Evolutionary conservation across 2,329 filamentous ascomycete genomes (phyloP), one percentile per base, ranked within the genome.

Genomic region (Colletotrichum agaves): DNA sequence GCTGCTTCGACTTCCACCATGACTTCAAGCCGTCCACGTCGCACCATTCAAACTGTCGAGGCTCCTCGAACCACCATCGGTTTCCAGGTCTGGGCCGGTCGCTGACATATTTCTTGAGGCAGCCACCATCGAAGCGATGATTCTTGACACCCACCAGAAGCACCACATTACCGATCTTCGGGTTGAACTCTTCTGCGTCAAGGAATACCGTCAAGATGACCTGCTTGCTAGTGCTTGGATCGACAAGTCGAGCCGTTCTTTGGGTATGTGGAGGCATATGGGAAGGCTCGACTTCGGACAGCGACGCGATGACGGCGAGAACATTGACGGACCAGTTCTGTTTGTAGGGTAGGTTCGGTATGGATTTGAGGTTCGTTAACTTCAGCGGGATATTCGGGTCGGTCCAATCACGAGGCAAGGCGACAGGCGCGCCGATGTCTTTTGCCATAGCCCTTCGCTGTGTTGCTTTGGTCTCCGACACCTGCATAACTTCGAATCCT

Each of bases 291-390:
- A 87, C 75, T 0, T 76, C 78, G 0, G 83, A 84, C 3, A 88
- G 75, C 1, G 81, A 80, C 0, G 78, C 75, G 3, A 88, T 68
- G n/a, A 88, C 78, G 61, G 80, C 84, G 3, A 88, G 80, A 6
- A 87, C 77, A 69, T 88, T 88, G 74, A 84, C 81, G 50, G 83
- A 83, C 85, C 85, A 88, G 72, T 88, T 88, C 66, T 87, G 85
- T 60, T 83, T 82, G 75, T 85, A 88, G 2, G 85, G 85, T 1
- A 88, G 79, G 67, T 82, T 77, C 0, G 85, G 83, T 55, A 88
- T 83, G 6, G 81, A 77, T 52, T 79, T 79, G 12, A 88, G 78
- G 3, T 79, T 78, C 0, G 85, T 87, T 31, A 88, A 82, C 70
- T 84, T 87, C 15, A 87, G 77, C 0, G 85, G 83, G 0, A 75